phyloP scores from a whole-genome alignment of 129 eudicot genomes.

The Cynara cardunculus region DNA sequence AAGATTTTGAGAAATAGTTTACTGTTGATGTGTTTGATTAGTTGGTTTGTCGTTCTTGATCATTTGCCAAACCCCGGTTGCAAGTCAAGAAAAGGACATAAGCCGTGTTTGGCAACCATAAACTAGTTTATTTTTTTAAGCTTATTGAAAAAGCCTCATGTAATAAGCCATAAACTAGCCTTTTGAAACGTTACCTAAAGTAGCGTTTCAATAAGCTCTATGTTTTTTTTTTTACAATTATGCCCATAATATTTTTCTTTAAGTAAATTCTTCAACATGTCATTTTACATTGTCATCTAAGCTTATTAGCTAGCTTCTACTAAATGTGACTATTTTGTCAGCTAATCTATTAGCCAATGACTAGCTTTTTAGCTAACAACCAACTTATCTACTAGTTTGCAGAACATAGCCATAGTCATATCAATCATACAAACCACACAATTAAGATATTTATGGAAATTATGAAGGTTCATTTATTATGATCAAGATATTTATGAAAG shows the following conservation, averaged over 20 bases:
- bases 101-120: not conserved
- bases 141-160: not conserved
- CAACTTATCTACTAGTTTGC: not conserved
- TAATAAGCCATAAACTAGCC: not conserved
- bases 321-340: not conserved
- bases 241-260: not conserved
- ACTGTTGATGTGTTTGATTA: not conserved
- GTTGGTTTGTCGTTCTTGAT: constrained; percentile 18
- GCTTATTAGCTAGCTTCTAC: not conserved
- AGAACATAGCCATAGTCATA: not conserved
- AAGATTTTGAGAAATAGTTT: not conserved
- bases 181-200: not conserved
- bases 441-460: too few relatives aligned
- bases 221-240: not conserved
- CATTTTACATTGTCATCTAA: not conserved
- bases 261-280: not conserved
- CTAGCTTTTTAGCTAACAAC: not conserved
- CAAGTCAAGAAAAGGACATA: constrained; percentile 16
- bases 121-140: not conserved
- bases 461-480: too few relatives aligned
- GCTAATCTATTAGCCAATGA: not conserved
- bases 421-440: too few relatives aligned
- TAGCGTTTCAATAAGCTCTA: not conserved
- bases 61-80: constrained; percentile 2
- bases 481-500: too few relatives aligned